Conservation (phyloP, 495 filamentous ascomycete genomes). For the Penicillium verhagenii region DNA sequence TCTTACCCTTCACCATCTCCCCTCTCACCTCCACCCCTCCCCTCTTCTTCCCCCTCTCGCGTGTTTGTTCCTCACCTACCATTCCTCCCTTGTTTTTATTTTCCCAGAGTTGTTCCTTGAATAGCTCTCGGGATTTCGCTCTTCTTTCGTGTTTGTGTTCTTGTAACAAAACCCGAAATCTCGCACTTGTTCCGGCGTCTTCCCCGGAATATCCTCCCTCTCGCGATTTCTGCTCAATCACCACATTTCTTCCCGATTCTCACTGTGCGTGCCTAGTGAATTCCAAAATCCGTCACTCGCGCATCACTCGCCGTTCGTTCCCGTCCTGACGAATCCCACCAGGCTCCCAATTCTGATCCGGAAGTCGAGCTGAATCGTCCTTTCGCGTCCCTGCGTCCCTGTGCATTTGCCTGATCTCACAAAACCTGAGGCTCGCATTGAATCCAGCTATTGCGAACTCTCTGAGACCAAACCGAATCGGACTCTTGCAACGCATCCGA, state of each 20-base stretch:
- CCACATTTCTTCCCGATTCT: constrained; percentile 6
- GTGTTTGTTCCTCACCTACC: constrained; percentile 14
- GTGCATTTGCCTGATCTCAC: constrained; percentile 12
- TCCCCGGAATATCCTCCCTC: constrained; percentile 11
- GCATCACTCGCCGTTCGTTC: constrained; percentile 22
- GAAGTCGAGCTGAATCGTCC: neutral
- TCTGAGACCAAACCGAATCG: neutral
- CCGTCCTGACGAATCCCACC: neutral
- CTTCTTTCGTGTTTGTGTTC: neutral
- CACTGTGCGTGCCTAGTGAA: neutral
- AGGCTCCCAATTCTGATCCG: constrained; percentile 2
- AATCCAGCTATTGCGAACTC: neutral
- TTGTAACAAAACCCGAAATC: neutral
- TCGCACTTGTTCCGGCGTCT: neutral
- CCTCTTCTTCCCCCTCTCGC: constrained; percentile 16
- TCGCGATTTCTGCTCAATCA: constrained; percentile 18
- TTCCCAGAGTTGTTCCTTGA: neutral
- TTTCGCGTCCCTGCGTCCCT: neutral
- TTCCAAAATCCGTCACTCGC: constrained; percentile 13
- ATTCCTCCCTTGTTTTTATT: constrained; percentile 10
- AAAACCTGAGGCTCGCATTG: neutral
- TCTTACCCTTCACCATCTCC: constrained; percentile 24
- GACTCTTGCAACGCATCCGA: neutral
- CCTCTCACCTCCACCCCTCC: constrained; percentile 23
- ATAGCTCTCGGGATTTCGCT: neutral